These are phyloP conservation scores for Sphagnum tenellum DNA, from an alignment of 225 moss, liverwort and hornwort genomes.

Conservation along the genomic window DNA sequence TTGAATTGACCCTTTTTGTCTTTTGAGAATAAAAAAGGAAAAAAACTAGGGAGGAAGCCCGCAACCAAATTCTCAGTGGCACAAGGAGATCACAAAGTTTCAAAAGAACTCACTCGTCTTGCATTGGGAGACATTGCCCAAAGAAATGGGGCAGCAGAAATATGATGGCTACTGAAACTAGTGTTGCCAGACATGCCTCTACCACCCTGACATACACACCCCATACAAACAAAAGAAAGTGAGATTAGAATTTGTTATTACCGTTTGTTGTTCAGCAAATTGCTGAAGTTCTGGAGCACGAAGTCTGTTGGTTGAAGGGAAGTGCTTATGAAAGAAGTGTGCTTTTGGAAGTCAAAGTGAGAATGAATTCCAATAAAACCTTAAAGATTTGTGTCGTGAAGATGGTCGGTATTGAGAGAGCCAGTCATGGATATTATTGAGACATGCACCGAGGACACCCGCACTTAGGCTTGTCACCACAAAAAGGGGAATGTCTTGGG, in stretches of 20 bases:
- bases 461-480: slow-evolving; percentile 62
- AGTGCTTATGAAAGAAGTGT: no score
- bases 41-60: no score
- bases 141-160: slow-evolving; percentile 57
- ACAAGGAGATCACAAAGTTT: neutral
- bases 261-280: no score
- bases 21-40: no score
- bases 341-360: no score
- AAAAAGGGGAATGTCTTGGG: slow-evolving; percentile 71
- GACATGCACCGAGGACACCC: slow-evolving; percentile 61
- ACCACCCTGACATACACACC: slow-evolving; percentile 37
- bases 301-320: no score
- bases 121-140: slow-evolving; percentile 54
- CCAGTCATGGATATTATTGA: slow-evolving; percentile 67
- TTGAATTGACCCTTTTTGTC: no score
- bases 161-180: slow-evolving; percentile 43
- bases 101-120: slow-evolving; percentile 36
- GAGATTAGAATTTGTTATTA: no score
- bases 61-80: neutral
- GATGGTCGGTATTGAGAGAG: slow-evolving; percentile 52
- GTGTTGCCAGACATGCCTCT: slow-evolving; percentile 58
- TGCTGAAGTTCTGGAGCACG: no score
- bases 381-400: slow-evolving; percentile 32
- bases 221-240: neutral
- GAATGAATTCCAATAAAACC: slow-evolving; percentile 14